Evolutionary conservation across 345 rosid genomes (phyloP).

Genomic region (Salix exigua): DNA sequence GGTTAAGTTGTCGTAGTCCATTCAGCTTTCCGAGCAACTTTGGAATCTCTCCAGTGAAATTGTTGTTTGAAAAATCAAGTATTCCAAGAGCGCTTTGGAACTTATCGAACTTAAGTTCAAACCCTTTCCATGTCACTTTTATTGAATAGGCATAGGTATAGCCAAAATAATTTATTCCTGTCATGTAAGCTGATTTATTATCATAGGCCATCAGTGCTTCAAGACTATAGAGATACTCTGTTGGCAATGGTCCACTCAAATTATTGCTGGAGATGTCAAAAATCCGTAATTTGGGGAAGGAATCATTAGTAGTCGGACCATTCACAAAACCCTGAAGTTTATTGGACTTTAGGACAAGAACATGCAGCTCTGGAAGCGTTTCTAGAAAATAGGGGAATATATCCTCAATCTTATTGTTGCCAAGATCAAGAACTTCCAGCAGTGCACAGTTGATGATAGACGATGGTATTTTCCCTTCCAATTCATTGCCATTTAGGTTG

Average conservation of each 20-base stretch:
- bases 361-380: background rate
- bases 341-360: background rate
- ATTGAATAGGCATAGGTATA: background rate
- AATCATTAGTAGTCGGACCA: background rate
- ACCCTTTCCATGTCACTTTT: background rate
- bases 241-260: too few relatives aligned
- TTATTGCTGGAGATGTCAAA: too few relatives aligned
- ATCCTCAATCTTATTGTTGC: background rate
- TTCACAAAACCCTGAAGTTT: background rate
- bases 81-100: background rate
- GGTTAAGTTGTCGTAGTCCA: too few relatives aligned
- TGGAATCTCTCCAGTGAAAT: too few relatives aligned
- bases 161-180: rapidly evolving
- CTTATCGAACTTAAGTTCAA: background rate
- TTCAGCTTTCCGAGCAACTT: too few relatives aligned
- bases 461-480: too few relatives aligned
- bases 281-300: background rate
- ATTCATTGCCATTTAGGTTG: too few relatives aligned
- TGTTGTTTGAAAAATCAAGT: background rate
- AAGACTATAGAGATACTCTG: too few relatives aligned
- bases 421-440: background rate
- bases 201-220: background rate
- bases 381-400: slow-evolving; percentile 2
- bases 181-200: too few relatives aligned
- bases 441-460: too few relatives aligned